Evolutionary conservation across 768 basidiomycete genomes (phyloP), one percentile per base, ranked within the genome.

Genomic region (Boletus bicolor): DNA sequence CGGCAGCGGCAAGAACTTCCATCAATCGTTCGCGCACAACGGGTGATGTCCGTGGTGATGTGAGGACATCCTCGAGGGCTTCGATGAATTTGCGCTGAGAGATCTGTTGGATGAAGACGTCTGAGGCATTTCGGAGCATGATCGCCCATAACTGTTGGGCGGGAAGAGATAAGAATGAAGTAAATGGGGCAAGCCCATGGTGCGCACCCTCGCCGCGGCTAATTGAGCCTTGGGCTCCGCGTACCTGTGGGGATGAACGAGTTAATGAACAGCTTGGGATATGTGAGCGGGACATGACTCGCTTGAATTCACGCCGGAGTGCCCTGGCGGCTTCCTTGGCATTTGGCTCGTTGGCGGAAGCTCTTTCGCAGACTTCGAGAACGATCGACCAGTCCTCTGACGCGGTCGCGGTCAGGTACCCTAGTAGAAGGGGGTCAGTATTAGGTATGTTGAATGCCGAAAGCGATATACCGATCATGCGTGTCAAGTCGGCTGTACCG

Each of bases 271-370:
- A 53, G n/a, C 3, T 61, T 45, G 59, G 58, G n/a, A 58, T 64
- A 32, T 8, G 4, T 0, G 47, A 26, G 30, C 7, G 11, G 37
- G 35, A 38, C 15, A 21, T 3, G 30, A 68, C 80, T 54, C 56
- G 89, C 84, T 93, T 93, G 79, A 97, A 91, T 69, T 93, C 92
- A 42, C 86, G 81, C 47, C 93, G 75, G 43, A 95, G 76, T 1
- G 93, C 90, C 51, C 85, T 84, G 7, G 87, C 84, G 0, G 93
- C 91, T 65, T 94, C 93, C 67, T 89, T 93, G 10, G 91, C 89
- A 51, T 85, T 84, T 9, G 72, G 67, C 53, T 93, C 90, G 62
- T 66, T 87, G 2, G 81, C 71, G 1, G 89, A 89, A 5, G 90
- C 89, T 35, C 89, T 78, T 51, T 96, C 93, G 64, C 90, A 93